These are phyloP conservation scores for Apiospora hydei DNA, from an alignment of 2,329 filamentous ascomycete species.

Conservation along the genomic window DNA sequence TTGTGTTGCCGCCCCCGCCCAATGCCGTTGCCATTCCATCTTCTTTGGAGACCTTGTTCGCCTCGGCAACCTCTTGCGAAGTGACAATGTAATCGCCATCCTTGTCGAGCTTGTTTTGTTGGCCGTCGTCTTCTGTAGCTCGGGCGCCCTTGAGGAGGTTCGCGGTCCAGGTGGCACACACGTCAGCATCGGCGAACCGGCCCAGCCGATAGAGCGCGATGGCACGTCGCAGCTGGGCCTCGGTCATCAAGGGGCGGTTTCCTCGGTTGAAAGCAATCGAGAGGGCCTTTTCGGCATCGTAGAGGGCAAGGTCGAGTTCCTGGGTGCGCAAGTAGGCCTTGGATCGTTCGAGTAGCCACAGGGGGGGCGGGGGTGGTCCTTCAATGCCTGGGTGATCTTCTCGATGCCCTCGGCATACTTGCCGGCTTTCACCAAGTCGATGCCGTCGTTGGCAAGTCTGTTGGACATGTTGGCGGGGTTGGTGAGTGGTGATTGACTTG, in stretches of 20 bases:
- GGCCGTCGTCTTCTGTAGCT: slow-evolving; percentile 46
- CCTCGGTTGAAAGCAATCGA: slow-evolving; percentile 70
- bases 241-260: slow-evolving; percentile 76
- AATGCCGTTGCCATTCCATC: slow-evolving; percentile 37
- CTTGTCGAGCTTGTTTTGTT: slow-evolving; percentile 48
- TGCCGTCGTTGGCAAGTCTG: slow-evolving; percentile 63
- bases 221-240: slow-evolving; percentile 83
- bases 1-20: slow-evolving; percentile 30
- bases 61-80: slow-evolving; percentile 40
- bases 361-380: slow-evolving; percentile 70
- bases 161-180: slow-evolving; percentile 69
- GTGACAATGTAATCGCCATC: slow-evolving; percentile 57
- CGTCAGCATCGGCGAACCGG: slow-evolving; percentile 76
- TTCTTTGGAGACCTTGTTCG: slow-evolving; percentile 29
- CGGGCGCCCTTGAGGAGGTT: slow-evolving; percentile 48
- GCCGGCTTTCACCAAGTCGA: slow-evolving; percentile 67
- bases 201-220: slow-evolving; percentile 75
- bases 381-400: slow-evolving; percentile 72
- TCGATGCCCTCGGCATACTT: slow-evolving; percentile 73
- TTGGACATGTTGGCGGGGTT: slow-evolving; percentile 48
- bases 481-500: not conserved
- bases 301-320: slow-evolving; percentile 69
- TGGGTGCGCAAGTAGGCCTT: slow-evolving; percentile 75
- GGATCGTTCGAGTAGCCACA: slow-evolving; percentile 84
- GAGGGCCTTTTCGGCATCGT: slow-evolving; percentile 73